Base-by-base conservation (phyloP, 2,329 filamentous ascomycete species). In the Blumeria graminis region DNA sequence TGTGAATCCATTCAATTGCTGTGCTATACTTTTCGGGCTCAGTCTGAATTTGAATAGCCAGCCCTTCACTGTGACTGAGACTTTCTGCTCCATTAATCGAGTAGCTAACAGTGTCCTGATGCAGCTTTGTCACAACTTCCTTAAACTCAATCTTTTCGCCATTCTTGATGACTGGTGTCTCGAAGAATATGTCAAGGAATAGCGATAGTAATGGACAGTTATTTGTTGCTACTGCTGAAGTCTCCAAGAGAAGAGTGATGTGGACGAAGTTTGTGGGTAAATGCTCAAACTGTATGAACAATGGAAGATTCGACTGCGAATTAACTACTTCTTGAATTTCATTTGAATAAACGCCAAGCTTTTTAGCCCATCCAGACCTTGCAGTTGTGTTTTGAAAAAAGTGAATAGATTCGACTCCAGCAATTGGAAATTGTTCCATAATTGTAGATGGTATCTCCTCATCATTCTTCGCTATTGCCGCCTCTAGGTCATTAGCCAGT, bases 201-300 rank as follows among this genome's bases (percentile, higher is more conserved):
- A 96, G 75, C 3, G 82, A 76, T 52, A 96, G 73, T 22, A 98
- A 70, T 3, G 92, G 92, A 65, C 90, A 88, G 58, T 90, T 76
- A 60, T 89, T 78, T n/a, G 84, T 76, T 0, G 89, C 86, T 0
- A 95, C 73, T 35, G 78, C 73, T 1, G 80, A 76, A 0, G 88
- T 94, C 55, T 86, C 86, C 54, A 96, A 73, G 57, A 92, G 79
- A 22, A 96, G 69, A 52, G 80, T 82, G 57, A 96, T 76, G 62
- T 90, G 84, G 6, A 94, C 87, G 67, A 98, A 98, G 65, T 87
- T 94, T 58, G 86, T 93, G 1, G 84, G 82, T 13, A 96, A 88
- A 64, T 94, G 82, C 69, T 98, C 92, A 61, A 93, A 98, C 69
- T 98, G 90, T n/a, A 98, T 75, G 69, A 95, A 98, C 1, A 96